Evolutionary conservation across 2,329 filamentous ascomycete genomes (phyloP), one percentile per base, ranked within the genome.

Genomic region (Moelleriella libera): DNA sequence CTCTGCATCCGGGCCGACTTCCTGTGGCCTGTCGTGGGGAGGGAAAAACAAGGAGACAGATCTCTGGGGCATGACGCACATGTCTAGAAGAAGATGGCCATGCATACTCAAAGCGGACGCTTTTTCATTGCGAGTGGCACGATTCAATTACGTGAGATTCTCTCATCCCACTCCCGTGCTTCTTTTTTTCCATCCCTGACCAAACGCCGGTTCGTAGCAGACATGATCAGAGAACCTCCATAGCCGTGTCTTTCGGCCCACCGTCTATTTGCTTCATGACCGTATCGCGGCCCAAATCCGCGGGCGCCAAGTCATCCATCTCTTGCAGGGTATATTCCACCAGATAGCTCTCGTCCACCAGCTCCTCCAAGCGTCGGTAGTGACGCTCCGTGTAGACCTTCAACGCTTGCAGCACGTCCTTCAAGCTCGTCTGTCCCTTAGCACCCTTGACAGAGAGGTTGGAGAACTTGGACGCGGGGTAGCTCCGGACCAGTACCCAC

Each of bases 291-390:
- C 60, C 55, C 6, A 62, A 63, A 47, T 67, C 51, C 43, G 65
- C 57, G 6, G 75, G 73, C 41, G 70, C 71, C 51, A 83, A 73
- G 61, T 74, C 84, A 59, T 94, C 88, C 89, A 97, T 97, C 68
- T 95, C 86, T 58, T 82, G 77, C 52, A 97, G 70, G 52, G 90
- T 94, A 74, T 94, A 97, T 65, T 95, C 88, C 41, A 97, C 78
- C 57, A 98, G 67, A 66, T 89, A 97, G 60, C 89, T 94, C 69
- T 97, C 92, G 61, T 97, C 90, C 41, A 89, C 80, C 56, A 96
- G 68, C 59, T 94, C 90, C 62, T 95, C 89, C 55, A 92, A 76
- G 47, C 90, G 76, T 63, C 83, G 84, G 64, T 94, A 96, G 63
- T 98, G 92, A 53, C 89, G 77, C 65, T 97, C 88, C 0, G 89